A percentile compares a stretch with the other conserved stretches of the same genome.
Conservation (phyloP, 1,139 yeast genomes). For the Debaryomycetaceae sp. region DNA sequence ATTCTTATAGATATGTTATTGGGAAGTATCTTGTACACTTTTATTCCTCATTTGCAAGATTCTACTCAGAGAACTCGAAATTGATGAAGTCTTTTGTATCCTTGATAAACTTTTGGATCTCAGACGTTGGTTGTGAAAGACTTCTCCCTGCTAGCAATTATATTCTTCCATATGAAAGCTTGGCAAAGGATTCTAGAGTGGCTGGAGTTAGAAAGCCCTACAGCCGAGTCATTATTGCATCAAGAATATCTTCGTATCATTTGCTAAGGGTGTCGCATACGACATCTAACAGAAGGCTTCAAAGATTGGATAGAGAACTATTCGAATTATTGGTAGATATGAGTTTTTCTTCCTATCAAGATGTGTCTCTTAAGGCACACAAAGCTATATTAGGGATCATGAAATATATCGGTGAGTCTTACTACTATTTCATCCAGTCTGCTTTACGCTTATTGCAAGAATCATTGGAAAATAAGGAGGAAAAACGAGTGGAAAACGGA, state of each 20-base stretch:
- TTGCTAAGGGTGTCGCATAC: slow-evolving; percentile 73
- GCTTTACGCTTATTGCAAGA: slow-evolving; percentile 48
- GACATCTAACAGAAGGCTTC: slow-evolving; percentile 67
- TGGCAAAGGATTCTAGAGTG: slow-evolving; percentile 36
- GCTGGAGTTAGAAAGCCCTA: slow-evolving; percentile 61
- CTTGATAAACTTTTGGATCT: slow-evolving; percentile 74
- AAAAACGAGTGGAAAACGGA: slow-evolving; percentile 65
- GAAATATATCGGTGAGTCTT: slow-evolving; percentile 72
- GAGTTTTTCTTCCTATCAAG: slow-evolving; percentile 69
- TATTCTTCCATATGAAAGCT: slow-evolving; percentile 32
- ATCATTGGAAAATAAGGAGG: slow-evolving; percentile 54
- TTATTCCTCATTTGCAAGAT: slow-evolving; percentile 38
- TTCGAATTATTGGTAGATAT: slow-evolving; percentile 67
- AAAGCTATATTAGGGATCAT: slow-evolving; percentile 65
- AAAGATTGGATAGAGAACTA: slow-evolving; percentile 56
- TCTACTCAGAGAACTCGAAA: slow-evolving; percentile 54
- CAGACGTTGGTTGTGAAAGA: slow-evolving; percentile 78
- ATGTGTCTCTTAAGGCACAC: slow-evolving; percentile 70
- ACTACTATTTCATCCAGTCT: slow-evolving; percentile 45
- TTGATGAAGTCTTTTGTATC: slow-evolving; percentile 63
- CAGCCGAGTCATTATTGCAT: slow-evolving; percentile 75
- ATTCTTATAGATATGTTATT: slow-evolving; percentile 55
- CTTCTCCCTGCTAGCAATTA: slow-evolving; percentile 55
- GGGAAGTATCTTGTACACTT: slow-evolving; percentile 62
- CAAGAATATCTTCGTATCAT: slow-evolving; percentile 76